phyloP scores from a whole-genome alignment of 768 basidiomycete genomes.

The Trametes gibbosa region DNA sequence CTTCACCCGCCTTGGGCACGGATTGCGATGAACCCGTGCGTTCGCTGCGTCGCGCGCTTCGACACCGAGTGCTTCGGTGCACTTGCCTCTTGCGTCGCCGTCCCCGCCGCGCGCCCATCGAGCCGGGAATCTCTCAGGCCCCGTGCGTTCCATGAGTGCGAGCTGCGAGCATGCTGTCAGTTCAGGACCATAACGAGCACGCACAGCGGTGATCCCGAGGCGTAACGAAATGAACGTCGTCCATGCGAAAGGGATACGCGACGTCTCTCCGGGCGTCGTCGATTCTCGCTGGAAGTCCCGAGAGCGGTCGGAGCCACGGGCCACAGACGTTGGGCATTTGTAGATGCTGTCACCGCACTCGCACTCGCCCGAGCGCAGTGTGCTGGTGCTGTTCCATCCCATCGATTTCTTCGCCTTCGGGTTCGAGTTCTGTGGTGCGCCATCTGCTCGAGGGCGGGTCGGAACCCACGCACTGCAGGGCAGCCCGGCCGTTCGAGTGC shows the following conservation, averaged over 20 bases:
- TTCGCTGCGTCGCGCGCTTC: no score
- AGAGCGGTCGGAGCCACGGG: not conserved
- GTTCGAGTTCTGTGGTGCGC: not conserved
- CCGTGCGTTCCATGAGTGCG: no score
- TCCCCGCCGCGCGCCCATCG: no score
- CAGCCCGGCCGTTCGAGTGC: not conserved
- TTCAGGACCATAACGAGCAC: no score
- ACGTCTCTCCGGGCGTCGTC: not conserved
- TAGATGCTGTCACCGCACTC: not conserved
- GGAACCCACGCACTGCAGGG: not conserved
- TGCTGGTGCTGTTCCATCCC: no score
- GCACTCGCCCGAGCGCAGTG: not conserved
- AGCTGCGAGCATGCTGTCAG: no score
- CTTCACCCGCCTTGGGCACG: no score
- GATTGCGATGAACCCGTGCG: no score
- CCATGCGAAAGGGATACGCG: not conserved
- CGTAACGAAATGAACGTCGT: not conserved
- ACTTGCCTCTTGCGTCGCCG: no score
- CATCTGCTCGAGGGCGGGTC: not conserved
- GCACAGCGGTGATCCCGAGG: not conserved
- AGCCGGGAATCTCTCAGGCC: no score
- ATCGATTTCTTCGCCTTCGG: not conserved
- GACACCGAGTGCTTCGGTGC: not conserved
- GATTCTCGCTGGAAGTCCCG: not conserved
- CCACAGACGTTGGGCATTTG: not conserved